phyloP scores from a whole-genome alignment of 2,329 filamentous ascomycete species.

The Fusarium ambrosium region DNA sequence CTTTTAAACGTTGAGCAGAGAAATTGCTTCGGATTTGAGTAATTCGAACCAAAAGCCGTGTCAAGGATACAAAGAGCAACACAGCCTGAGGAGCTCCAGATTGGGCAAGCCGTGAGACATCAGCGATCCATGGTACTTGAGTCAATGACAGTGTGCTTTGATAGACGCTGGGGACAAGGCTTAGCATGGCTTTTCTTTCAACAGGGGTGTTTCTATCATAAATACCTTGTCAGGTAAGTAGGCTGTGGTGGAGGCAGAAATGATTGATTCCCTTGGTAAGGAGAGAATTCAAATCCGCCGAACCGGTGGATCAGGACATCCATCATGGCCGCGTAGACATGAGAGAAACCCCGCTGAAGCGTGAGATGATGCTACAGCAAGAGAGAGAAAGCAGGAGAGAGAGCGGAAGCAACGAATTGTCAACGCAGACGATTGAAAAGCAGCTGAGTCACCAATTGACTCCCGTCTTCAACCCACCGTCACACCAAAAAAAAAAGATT shows the following conservation, averaged over 20 bases:
- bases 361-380: not conserved
- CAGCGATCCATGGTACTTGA: slow-evolving; percentile 55
- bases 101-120: slow-evolving; percentile 55
- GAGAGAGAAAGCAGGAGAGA: not conserved
- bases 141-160: slow-evolving; percentile 32
- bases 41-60: slow-evolving; percentile 53
- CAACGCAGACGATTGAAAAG: not conserved
- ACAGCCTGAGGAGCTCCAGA: slow-evolving; percentile 57
- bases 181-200: slow-evolving; percentile 6
- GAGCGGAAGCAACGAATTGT: slow-evolving; percentile 5
- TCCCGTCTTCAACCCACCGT: slow-evolving; percentile 9
- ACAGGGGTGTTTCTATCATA: not conserved
- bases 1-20: slow-evolving; percentile 47
- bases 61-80: slow-evolving; percentile 54
- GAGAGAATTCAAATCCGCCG: slow-evolving; percentile 49
- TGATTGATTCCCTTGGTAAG: slow-evolving; percentile 41
- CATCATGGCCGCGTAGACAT: slow-evolving; percentile 44
- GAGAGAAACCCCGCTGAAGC: slow-evolving; percentile 5
- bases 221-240: slow-evolving; percentile 37
- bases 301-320: slow-evolving; percentile 52
- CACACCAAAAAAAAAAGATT: slow-evolving; percentile 7
- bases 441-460: not conserved
- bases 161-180: slow-evolving; percentile 17
- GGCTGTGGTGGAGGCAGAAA: slow-evolving; percentile 20
- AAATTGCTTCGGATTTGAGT: slow-evolving; percentile 49